Base-by-base conservation (phyloP, 164 flowering plant species). In the Sextonia rubra region DNA sequence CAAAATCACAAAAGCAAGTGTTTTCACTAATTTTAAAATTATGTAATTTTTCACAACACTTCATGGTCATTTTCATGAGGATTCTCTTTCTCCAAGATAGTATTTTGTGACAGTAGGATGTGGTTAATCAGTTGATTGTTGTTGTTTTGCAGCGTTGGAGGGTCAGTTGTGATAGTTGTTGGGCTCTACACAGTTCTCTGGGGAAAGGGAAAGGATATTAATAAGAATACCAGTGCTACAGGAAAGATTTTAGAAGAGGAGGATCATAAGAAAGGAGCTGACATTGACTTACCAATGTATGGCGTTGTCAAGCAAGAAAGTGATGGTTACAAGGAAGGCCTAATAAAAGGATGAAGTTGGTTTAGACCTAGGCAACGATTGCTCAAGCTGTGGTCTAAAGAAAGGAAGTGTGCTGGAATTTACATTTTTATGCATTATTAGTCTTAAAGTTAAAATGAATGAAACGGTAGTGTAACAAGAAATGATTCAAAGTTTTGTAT, bases 181-280 rank as follows among this genome's bases (percentile, higher is more conserved):
- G 98, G 98, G 49, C 89, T 93, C 3, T 93, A 93, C 78, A 82
- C 84, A 17, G 94, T 93, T 56, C 83, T 91, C 0, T 93, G 98
- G 97, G 98, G 95, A 1, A 91, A 88, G 75, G 84, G 80, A 23
- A 84, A 74, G 71, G 98, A 91, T 75, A 60, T 70, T 67, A 66
- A 76, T 17, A 12, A 32, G 29, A 29, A 3, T 23, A 64, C 11
- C 56, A 15, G 17, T 15, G 47, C 15, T 11, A 58, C 71, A n/a
- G 83, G 64, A 0, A 32, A 44, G 44, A 65, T 49, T 22, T 1
- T 15, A 1, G 27, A 49, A n/a, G 70, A 71, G 58, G 70, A 69
- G 64, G n/a, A n/a, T n/a, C 6, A 68, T 26, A 63, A 56, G 23
- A 69, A 64, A 72, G 71, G 14, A 64, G 27, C 24, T 30, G 74